Evolutionary conservation across 1,284 basidiomycete genomes (phyloP), one percentile per base, ranked within the genome.

Genomic region (Cryptococcus sp.): DNA sequence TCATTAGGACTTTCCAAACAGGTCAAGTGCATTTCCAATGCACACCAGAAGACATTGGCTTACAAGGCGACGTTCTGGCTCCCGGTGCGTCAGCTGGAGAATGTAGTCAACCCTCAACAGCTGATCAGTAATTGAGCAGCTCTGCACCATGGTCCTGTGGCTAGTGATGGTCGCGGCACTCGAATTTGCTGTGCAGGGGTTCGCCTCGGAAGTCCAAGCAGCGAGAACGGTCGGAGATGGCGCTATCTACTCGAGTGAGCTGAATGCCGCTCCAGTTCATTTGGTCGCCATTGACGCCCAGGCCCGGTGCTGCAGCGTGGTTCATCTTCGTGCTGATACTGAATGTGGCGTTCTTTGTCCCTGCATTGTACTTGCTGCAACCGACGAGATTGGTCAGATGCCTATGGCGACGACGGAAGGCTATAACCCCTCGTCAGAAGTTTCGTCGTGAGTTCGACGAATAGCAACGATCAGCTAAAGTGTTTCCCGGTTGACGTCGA

Each of bases 381-480:
- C 88, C 88, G 3, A 62, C 82, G 22, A 82, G 85, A 44, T 76
- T 90, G 16, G 83, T 84, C 81, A 80, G 74, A 55, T 83, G 87
- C 38, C 59, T 85, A 25, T 79, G 81, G 35, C 81, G 82, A 3
- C 84, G 87, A 67, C 82, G 80, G 58, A 79, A 80, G 23, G 86
- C 87, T 5, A 67, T 87, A 27, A 91, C 89, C 10, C 89, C 90
- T 41, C 82, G 90, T 27, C 86, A 90, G 72, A 81, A 83, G n/a
- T 91, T 90, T 79, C 79, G 88, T 80, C 85, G 89, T 89, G 68
- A 64, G 84, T 75, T 40, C 35, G 8, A 13, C 8, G 8, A 10
- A 13, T 13, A 35, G 4, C 31, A 2, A 2, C 10, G 31, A 35
- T 35, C 31, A 35, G 31, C 31, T 3, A 5, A 8, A 35, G 31